Evolutionary conservation across 306 rosid genomes (phyloP), one percentile per base, ranked within the genome.

Genomic region (Quercus mongolica): DNA sequence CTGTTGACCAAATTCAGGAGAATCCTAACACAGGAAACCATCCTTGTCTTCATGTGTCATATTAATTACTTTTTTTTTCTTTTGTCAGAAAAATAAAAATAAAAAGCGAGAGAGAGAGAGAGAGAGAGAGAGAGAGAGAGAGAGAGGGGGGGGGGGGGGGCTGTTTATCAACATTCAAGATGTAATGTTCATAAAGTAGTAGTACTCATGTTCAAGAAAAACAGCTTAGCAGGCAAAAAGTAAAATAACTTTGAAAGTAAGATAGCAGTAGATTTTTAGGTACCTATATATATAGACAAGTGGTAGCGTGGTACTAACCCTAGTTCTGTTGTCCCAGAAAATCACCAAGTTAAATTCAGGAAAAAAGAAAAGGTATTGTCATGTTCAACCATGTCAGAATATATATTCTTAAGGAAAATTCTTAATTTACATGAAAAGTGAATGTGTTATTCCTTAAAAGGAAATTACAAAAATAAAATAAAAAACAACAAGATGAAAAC

Each of bases 261-360:
- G 54, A 44, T 11, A 35, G 71, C 56, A 23, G 26, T 15, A 17
- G 33, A 52, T 56, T 70, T 52, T 35, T 62, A 15, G 69, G 46
- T 49, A 58, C 61, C 51, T 30, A 71, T 9, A 35, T 12, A 23
- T 28, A 64, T 26, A 23, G 18, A 35, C 20, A 77, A 41, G 61
- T 78, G 20, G 49, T 74, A 62, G 46, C n/a, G 54, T 15, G 17
- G 26, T 52, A 71, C 71, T 73, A 83, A 81, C 87, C 87, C 89
- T 86, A 85, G 59, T 61, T 75, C 73, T 33, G 33, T 10, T 30
- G 55, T 56, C 63, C 69, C 15, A 73, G 57, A 51, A 49, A 76
- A 26, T 70, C 38, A 26, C 18, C 21, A 51, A 70, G 67, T 74
- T 61, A 56, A 58, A 31, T 68, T 23, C 19, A 41, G 69, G 18